Conservation (phyloP, 768 basidiomycete species). For the Hericium coralloides region DNA sequence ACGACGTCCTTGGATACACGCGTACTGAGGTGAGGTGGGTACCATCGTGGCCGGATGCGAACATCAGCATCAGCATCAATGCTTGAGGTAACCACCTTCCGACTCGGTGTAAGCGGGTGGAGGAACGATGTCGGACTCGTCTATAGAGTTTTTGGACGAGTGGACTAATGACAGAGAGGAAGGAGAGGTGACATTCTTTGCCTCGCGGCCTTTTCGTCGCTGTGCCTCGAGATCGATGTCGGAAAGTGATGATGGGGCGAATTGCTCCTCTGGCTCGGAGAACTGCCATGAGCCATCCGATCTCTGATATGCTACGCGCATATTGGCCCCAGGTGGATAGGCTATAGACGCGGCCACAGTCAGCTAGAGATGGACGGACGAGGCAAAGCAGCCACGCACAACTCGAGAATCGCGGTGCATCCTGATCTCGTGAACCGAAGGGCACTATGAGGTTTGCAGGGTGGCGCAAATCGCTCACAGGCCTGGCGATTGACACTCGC, state of each 20-base stretch:
- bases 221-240: conserved; percentile 11
- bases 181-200: not conserved
- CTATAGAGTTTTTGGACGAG: not conserved
- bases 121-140: not conserved
- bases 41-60: no score
- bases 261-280: not conserved
- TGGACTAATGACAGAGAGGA: not conserved
- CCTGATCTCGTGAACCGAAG: not conserved
- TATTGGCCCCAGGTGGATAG: not conserved
- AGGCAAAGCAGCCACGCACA: not conserved
- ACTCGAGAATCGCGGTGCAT: not conserved
- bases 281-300: not conserved
- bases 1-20: no score
- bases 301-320: not conserved
- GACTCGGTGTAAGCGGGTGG: not conserved
- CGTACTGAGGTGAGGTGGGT: no score
- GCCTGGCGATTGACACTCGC: not conserved
- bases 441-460: conserved; percentile 2
- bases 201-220: not conserved
- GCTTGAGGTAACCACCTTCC: not conserved
- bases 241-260: not conserved
- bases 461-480: not conserved
- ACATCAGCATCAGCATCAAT: not conserved
- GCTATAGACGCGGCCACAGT: not conserved
- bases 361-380: not conserved